Evolutionary conservation across 2,329 filamentous ascomycete genomes (phyloP), one percentile per base, ranked within the genome.

Genomic region (Alternaria hordeiaustralica): DNA sequence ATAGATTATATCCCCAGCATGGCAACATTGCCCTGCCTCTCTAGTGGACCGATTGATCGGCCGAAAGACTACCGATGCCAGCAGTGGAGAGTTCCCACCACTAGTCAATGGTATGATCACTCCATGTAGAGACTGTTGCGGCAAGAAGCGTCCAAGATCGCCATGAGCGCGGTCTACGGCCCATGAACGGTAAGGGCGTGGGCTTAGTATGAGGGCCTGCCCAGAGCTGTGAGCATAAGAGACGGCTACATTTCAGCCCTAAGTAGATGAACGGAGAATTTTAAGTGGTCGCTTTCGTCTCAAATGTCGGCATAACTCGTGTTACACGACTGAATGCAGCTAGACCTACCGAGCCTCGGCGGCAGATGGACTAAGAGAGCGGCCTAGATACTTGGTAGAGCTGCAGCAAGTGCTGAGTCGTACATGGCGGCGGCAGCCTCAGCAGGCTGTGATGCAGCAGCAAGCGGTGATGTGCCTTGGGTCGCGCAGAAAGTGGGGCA

Each of bases 1-100:
- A 64, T 50, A 53, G 59, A 61, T 67, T 64, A 67, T 68, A 68
- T 63, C 61, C 33, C 60, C 53, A 64, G 59, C 45, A 55, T 67
- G 55, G 28, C 58, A 62, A 36, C 55, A 61, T 55, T 64, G 59
- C 53, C 60, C 57, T 68, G 30, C 46, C 51, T 55, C 55, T 51
- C 56, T 59, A 65, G 59, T 58, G 54, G 63, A 55, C 54, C 63
- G 58, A 71, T 68, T 44, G 50, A 49, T 58, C 56, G 57, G 20
- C 44, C 60, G 59, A 53, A 45, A 59, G 49, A 55, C 59, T 47
- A 58, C 49, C 56, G 57, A 53, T 58, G 64, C 61, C 59, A 68
- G 61, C 36, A 65, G 67, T 71, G 63, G 62, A 72, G 55, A 67
- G 60, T 57, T 71, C 55, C 66, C 67, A 70, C 62, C 60, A 69